Base-by-base conservation (phyloP, 2,329 filamentous ascomycete species). In the Diplodia scrobiculata region DNA sequence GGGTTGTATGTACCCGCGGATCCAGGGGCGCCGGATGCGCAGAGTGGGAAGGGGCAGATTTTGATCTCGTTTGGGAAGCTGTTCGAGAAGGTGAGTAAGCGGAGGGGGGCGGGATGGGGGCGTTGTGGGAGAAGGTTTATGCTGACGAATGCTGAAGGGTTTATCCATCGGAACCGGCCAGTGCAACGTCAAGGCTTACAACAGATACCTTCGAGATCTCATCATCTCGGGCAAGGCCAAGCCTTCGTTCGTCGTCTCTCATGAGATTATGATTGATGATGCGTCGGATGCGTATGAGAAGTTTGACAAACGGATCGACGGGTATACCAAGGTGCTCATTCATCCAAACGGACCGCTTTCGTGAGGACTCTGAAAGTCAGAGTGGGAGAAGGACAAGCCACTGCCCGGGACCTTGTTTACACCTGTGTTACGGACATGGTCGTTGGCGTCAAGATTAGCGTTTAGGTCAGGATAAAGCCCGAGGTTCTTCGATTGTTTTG, bases 131-230 rank as follows among this genome's bases (percentile, higher is more conserved):
- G 29, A 32, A 32, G 29, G 29, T 32, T 34, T 34, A 9, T 50
- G 29, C 17, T 53, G 27, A 71, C 67, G 17, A 1, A 47, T 3
- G 9, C 25, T 27, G 36, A 25, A 86, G 84, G 86, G 86, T 1
- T 78, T 89, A 5, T 81, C 82, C 1, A 77, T 89, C 2, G 83
- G 84, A 10, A 87, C 85, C 2, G 86, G 87, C 0, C 86, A 89
- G 72, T 89, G 87, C 76, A 89, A 89, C 68, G 87, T 89, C 69
- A 89, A 89, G 75, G 79, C 83, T 0, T 89, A 89, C 75, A 89
- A 89, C 72, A 80, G 86, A 27, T 87, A 89, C 71, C 76, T 89
- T 47, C 81, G 87, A 13, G 87, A 89, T 68, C 78, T 90, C 71
- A 89, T 89, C 70, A 85, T 89, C 51, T 77, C 84, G 0, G 86